phyloP scores from a whole-genome alignment of 352 stramenopile species.

The Peronosclerospora sorghi region DNA sequence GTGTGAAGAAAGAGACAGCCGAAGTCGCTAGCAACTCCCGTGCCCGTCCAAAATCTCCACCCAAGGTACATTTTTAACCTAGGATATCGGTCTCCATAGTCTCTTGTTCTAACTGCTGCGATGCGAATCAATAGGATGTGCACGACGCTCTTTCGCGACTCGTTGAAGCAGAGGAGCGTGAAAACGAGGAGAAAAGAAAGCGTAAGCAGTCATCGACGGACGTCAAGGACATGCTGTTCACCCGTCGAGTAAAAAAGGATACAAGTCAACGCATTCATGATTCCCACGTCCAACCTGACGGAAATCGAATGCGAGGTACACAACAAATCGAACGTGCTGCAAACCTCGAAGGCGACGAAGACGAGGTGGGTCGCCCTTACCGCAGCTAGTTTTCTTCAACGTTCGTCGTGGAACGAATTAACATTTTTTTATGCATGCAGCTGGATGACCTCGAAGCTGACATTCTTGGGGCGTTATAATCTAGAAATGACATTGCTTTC shows the following conservation, averaged over 20 bases:
- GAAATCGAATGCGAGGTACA: slow-evolving; percentile 16
- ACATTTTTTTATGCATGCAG: slow-evolving; percentile 11
- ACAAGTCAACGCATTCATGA: slow-evolving; percentile 13
- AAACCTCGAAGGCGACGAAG: slow-evolving; percentile 25
- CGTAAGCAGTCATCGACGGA: slow-evolving; percentile 37
- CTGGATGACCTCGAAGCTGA: slow-evolving; percentile 70
- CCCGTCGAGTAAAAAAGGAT: slow-evolving; percentile 28
- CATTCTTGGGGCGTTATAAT: slow-evolving; percentile 52
- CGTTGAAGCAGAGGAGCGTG: slow-evolving; percentile 67
- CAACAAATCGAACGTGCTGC: slow-evolving; percentile 9
- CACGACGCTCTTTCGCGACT: slow-evolving; percentile 67
- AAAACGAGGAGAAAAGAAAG: slow-evolving; percentile 45
- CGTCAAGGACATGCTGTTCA: slow-evolving; percentile 48
- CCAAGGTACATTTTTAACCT: slow-evolving; percentile 13
- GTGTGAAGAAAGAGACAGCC: slow-evolving; percentile 5
- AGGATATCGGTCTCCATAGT: not conserved
- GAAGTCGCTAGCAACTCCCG: slow-evolving; percentile 17
- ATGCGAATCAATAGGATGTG: slow-evolving; percentile 31
- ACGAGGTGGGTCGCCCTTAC: slow-evolving; percentile 21
- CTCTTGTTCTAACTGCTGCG: slow-evolving; percentile 2
- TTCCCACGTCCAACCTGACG: slow-evolving; percentile 3
- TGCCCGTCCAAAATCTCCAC: slow-evolving; percentile 6
- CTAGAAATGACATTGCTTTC: no score
- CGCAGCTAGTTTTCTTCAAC: not conserved
- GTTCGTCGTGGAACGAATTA: slow-evolving; percentile 1